These are phyloP conservation scores for Boletus eberwhitei DNA, from an alignment of 768 basidiomycete genomes.

Conservation along the genomic window DNA sequence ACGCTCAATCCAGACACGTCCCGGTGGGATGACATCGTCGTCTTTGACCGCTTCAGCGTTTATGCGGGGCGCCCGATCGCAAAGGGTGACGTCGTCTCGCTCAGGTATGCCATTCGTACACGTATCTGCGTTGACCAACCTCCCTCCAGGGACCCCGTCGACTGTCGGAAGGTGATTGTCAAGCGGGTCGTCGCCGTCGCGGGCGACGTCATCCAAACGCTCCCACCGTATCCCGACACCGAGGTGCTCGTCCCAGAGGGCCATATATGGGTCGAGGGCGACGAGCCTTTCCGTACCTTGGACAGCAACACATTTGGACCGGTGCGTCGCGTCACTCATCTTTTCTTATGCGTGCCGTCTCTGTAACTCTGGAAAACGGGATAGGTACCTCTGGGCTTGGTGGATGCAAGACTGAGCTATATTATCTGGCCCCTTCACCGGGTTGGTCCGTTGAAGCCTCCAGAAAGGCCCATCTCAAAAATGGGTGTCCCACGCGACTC, in stretches of 20 bases:
- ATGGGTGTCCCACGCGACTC: conserved; percentile 20
- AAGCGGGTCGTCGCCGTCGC: conserved; percentile 65
- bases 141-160: conserved; percentile 52
- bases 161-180: conserved; percentile 51
- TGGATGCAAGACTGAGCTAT: conserved; percentile 48
- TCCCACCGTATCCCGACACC: conserved; percentile 62
- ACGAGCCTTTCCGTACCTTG: conserved; percentile 42
- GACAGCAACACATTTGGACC: conserved; percentile 76
- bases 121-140: not conserved
- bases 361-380: not conserved
- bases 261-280: conserved; percentile 71
- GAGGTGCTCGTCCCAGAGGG: conserved; percentile 56
- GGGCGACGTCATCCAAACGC: conserved; percentile 61
- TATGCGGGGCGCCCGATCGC: conserved; percentile 34
- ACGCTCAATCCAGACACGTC: conserved; percentile 75
- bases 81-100: conserved; percentile 63
- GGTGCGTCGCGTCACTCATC: conserved; percentile 34
- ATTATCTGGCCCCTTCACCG: conserved; percentile 53
- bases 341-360: not conserved
- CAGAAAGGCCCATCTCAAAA: conserved; percentile 19
- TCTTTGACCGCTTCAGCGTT: conserved; percentile 56
- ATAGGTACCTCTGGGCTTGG: conserved; percentile 42
- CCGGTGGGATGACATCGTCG: conserved; percentile 52
- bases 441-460: conserved; percentile 35
- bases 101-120: conserved; percentile 40